Base-by-base conservation (phyloP, 345 rosid species). In the Syzygium jambos region DNA sequence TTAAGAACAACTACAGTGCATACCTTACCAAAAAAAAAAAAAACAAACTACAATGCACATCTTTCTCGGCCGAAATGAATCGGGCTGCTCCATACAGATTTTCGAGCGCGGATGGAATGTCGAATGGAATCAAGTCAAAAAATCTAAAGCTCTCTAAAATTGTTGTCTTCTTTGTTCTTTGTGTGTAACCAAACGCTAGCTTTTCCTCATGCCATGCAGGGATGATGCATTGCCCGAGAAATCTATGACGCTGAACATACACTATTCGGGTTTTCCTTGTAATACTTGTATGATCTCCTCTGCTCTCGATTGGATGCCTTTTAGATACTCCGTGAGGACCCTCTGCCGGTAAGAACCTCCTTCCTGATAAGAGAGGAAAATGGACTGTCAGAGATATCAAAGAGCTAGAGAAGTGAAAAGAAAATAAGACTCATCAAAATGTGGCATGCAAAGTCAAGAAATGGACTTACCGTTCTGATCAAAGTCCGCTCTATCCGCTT, bases 301-400 rank as follows among this genome's bases (percentile, higher is more conserved):
- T 0, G 95, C 92, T 92, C 97, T 94, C 52, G 94, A 94, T 89
- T 96, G 93, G 85, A 97, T 96, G 84, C 98, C 98, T 91, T 92
- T 95, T 29, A 95, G 93, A 91, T 94, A 95, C 90, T 95, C 98
- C 3, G 90, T 90, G 27, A 97, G 93, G 87, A 96, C 88, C 23
- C 97, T 95, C 85, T 97, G 99, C 92, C 92, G 96, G 91, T 96
- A 96, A 16, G 99, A 97, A 53, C 99, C 99, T 90, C 99, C 99
- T 89, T 97, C 99, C 98, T 96, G 90, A 68, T 53, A 68, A 46
- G 56, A 52, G 83, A 52, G 51, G 59, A 80, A 86, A 49, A 85
- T 9, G 46, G n/a, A 41, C 3, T 22, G 49, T 52, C 30, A 46
- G 27, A 7, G 46, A 57, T 19, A 17, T 65, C 43, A 84, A 68